A percentile compares a stretch with the other conserved stretches of the same genome.
Conservation (phyloP, 2,329 filamentous ascomycete genomes). For the Alternaria angustiovoidea region DNA sequence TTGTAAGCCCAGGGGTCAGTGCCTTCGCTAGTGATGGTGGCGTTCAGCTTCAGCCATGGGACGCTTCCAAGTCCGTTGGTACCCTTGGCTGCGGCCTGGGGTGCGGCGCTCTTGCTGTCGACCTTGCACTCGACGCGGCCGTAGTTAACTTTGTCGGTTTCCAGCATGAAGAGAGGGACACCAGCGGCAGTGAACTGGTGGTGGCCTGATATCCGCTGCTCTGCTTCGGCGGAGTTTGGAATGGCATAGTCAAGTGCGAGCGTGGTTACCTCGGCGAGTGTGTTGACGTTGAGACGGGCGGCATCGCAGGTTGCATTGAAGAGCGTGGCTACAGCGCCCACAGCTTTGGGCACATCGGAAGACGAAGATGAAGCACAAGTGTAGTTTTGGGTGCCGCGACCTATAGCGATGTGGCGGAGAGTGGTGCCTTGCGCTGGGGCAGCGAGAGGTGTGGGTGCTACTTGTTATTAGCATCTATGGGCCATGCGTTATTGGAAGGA, state of each 20-base stretch:
- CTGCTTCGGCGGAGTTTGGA: constrained; percentile 53
- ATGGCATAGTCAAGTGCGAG: constrained; percentile 74
- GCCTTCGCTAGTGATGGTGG: constrained; percentile 33
- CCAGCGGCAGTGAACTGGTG: constrained; percentile 80
- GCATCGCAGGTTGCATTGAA: constrained; percentile 86
- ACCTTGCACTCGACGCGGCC: constrained; percentile 73
- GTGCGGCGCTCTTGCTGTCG: constrained; percentile 68
- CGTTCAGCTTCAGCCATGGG: constrained; percentile 78
- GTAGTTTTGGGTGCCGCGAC: constrained; percentile 93
- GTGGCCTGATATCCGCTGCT: constrained; percentile 73
- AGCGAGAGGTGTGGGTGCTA: constrained; percentile 68
- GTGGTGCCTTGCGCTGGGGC: constrained; percentile 66
- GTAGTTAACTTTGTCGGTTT: constrained; percentile 60
- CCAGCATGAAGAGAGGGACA: constrained; percentile 82
- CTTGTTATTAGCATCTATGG: constrained; percentile 26
- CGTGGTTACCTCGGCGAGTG: constrained; percentile 70
- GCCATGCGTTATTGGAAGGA: background rate
- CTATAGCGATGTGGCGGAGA: constrained; percentile 81
- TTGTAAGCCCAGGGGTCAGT: constrained; percentile 59
- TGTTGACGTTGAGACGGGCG: constrained; percentile 65
- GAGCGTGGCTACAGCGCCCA: constrained; percentile 81
- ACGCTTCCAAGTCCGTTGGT: constrained; percentile 69
- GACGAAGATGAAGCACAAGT: constrained; percentile 72
- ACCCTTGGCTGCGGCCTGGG: constrained; percentile 66
- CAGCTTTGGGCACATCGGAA: constrained; percentile 67